Base-by-base conservation (phyloP, 2,329 filamentous ascomycete genomes). In the Cryphonectria parasitica region DNA sequence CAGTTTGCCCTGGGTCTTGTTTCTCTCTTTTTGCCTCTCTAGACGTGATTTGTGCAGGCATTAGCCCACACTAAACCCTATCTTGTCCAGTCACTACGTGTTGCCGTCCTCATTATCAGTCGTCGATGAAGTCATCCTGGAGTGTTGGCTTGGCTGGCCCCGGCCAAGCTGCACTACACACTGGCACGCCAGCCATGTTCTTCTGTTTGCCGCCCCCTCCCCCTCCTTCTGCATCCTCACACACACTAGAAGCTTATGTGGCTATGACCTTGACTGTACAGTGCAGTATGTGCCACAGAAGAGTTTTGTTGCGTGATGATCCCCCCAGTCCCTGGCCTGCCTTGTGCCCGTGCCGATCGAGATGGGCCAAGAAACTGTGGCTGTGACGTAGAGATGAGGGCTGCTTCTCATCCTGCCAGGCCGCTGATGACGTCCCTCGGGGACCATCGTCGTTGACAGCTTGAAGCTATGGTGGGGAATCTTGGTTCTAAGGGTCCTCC, bases 81-180 rank as follows among this genome's bases (percentile, higher is more conserved):
- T 58, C 25, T 15, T 34, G 25, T 17, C 54, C 25, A 58, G 4
- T 17, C 28, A 15, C 54, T 58, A 56, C 28, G 25, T 3, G 52
- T 28, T 56, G 25, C 52, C n/a, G 11, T 61, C 36, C 34, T 39
- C 22, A 63, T 61, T 25, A n/a, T 45, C 45, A 49, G 36, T 19
- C 54, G n/a, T 54, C 60, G 61, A 74, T 73, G 73, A 74, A 72
- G 72, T 74, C 73, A 74, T 74, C 36, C 66, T 49, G 60, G 66
- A 41, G 61, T 56, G 34, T 41, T 49, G 45, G 45, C 22, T 19
- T 49, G 45, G 45, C 4, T 39, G 36, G 36, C 22, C 43, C 66
- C 41, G 65, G 39, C 39, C 61, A 22, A 64, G 65, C 45, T 68
- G 71, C 66, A 49, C 45, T 49, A 49, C 45, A 49, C 6, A 11